Conservation (phyloP, 208 protist species). For the Acanthamoeba royreba region DNA sequence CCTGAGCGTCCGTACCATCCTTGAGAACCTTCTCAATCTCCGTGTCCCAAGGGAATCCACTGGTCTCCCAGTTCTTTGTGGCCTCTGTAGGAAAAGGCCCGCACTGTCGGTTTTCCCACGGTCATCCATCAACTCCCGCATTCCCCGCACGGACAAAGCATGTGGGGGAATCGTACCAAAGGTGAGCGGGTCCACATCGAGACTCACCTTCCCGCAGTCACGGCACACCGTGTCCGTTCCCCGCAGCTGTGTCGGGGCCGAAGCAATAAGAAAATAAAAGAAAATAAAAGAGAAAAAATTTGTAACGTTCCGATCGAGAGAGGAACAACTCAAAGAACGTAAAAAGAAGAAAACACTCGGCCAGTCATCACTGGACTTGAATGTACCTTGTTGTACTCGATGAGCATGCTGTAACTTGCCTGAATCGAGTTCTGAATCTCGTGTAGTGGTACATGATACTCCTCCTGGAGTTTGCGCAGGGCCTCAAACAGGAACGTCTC, state of each 20-base stretch:
- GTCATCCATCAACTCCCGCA: too few relatives aligned
- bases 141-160: neutral
- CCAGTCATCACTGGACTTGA: too few relatives aligned
- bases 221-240: neutral
- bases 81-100: neutral
- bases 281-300: too few relatives aligned
- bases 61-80: neutral
- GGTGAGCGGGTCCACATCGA: neutral
- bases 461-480: neutral
- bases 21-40: neutral
- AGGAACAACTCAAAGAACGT: too few relatives aligned
- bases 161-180: too few relatives aligned
- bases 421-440: neutral
- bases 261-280: too few relatives aligned
- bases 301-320: too few relatives aligned
- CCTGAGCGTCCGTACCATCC: neutral
- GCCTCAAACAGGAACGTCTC: neutral
- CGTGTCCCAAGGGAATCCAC: neutral
- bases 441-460: neutral
- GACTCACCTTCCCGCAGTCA: neutral
- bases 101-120: too few relatives aligned
- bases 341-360: too few relatives aligned
- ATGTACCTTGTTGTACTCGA: neutral
- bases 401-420: neutral
- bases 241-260: neutral